Base-by-base conservation (phyloP, 2,329 filamentous ascomycete species). In the Chaetomiaceae sp. region DNA sequence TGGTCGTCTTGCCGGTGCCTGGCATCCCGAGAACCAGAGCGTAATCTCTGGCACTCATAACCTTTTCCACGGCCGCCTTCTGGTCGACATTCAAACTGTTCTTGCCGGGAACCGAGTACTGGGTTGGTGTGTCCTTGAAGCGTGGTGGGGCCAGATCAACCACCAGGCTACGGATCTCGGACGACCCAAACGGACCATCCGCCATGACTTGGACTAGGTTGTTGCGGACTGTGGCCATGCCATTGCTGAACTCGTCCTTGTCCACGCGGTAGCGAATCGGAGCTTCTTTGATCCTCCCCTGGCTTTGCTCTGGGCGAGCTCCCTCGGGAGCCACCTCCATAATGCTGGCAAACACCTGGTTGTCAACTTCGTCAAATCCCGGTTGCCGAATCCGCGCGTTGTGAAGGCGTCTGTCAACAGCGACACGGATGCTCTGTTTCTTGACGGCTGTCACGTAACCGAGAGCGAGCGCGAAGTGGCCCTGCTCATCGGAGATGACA, bases 21-120 rank as follows among this genome's bases (percentile, higher is more conserved):
- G 93, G 93, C 93, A 99, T 99, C 23, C 93, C 93, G 17, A 99
- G 80, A 12, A 99, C 91, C n/a, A 99, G 76, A 7, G 93, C 92
- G 67, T 97, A 99, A 70, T 99, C 91, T 59, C 87, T 81, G 3
- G 93, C 92, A 62, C 86, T 89, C 86, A 99, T 95, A 34, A 99
- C 92, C 68, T 96, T 97, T 60, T 89, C 81, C 46, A 99, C 90
- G 0, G 93, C 93, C 51, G 77, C 78, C 62, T 78, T 83, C 67
- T 99, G 93, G 64, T 97, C 93, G 9, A 87, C 75, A 58, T 99
- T 99, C 60, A 99, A 81, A 45, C 74, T 79, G 55, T 80, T 79
- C 45, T 81, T 77, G 31, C 79, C 81, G 3, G 78, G 70, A 12
- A 89, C 71, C 0, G 74, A 74, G 54, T 87, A 86, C 49, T 82